phyloP scores from a whole-genome alignment of 1,139 yeast species.

The Scheffersomyces lignicola region DNA sequence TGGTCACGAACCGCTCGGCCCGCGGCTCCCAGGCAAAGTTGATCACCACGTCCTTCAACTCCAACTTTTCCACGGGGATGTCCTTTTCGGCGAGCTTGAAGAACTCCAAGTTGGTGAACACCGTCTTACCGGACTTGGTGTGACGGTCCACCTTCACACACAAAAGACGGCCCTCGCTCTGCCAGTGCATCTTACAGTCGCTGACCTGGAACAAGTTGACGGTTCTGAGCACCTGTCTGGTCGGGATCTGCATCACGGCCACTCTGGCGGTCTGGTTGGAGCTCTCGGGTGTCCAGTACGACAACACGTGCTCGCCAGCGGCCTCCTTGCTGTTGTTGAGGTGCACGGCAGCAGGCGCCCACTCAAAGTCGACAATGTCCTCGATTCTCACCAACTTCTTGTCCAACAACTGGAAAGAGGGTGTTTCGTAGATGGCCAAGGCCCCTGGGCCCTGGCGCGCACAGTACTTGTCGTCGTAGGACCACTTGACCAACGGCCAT shows the following conservation, averaged over 20 bases:
- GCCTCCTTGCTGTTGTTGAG: constrained; percentile 56
- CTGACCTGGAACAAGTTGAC: constrained; percentile 93
- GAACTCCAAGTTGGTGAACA: constrained; percentile 90
- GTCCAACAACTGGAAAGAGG: constrained; percentile 72
- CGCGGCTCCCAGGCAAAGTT: constrained; percentile 97
- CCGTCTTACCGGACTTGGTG: constrained; percentile 90
- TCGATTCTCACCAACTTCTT: constrained; percentile 83
- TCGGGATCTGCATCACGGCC: constrained; percentile 84
- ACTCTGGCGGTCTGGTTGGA: constrained; percentile 94
- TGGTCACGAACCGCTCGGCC: constrained; percentile 80
- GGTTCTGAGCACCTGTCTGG: constrained; percentile 81
- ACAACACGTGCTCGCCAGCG: constrained; percentile 66
- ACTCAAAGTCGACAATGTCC: constrained; percentile 88
- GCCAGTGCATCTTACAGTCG: constrained; percentile 94
- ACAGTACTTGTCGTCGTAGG: constrained; percentile 88
- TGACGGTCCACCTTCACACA: constrained; percentile 97
- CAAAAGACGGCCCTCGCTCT: constrained; percentile 76
- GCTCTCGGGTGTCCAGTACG: constrained; percentile 97
- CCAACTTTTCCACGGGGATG: constrained; percentile 92
- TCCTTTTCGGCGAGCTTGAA: constrained; percentile 86
- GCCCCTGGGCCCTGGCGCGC: constrained; percentile 96
- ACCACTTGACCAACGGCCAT: constrained; percentile 99
- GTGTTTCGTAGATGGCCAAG: constrained; percentile 79
- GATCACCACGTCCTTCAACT: constrained; percentile 83
- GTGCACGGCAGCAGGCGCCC: constrained; percentile 87